Evolutionary conservation across 306 rosid genomes (phyloP).

Genomic region (Rubus parviflorus): DNA sequence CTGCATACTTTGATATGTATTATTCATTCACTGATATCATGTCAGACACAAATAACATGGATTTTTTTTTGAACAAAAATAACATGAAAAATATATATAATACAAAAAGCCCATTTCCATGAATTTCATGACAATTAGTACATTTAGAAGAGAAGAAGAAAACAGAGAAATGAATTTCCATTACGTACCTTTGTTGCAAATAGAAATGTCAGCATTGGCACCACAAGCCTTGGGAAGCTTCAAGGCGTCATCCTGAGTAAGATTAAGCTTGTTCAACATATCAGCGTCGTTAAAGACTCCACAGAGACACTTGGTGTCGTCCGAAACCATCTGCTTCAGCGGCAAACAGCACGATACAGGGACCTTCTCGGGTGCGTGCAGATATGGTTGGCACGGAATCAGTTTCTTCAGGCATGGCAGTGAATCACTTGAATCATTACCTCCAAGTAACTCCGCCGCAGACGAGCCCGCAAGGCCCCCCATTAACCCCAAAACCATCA

Average conservation of each 20-base stretch:
- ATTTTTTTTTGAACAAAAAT: too few species aligned
- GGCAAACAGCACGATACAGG: slow-evolving; percentile 45
- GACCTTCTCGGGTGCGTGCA: slow-evolving; percentile 27
- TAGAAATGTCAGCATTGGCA: slow-evolving; percentile 23
- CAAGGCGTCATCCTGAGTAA: slow-evolving; percentile 39
- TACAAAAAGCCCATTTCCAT: too few species aligned
- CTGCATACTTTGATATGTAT: neutral
- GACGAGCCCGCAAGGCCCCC: slow-evolving; percentile 5
- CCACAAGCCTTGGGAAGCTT: slow-evolving; percentile 58
- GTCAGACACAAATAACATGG: neutral
- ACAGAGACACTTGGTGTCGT: slow-evolving; percentile 44
- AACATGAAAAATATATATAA: too few species aligned
- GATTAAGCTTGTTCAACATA: slow-evolving; percentile 14
- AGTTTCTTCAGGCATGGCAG: slow-evolving; percentile 52
- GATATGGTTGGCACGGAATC: slow-evolving; percentile 47
- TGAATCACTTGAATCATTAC: slow-evolving; percentile 1
- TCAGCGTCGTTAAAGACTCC: slow-evolving; percentile 24
- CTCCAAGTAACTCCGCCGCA: neutral
- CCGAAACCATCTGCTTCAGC: slow-evolving; percentile 27
- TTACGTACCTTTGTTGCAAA: slow-evolving; percentile 36
- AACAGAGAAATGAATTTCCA: too few species aligned
- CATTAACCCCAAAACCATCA: neutral
- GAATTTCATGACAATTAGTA: neutral
- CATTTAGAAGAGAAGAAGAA: neutral
- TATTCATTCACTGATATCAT: neutral